These are phyloP conservation scores for Davidsoniella australis DNA, from an alignment of 2,329 filamentous ascomycete species.

Conservation along the genomic window DNA sequence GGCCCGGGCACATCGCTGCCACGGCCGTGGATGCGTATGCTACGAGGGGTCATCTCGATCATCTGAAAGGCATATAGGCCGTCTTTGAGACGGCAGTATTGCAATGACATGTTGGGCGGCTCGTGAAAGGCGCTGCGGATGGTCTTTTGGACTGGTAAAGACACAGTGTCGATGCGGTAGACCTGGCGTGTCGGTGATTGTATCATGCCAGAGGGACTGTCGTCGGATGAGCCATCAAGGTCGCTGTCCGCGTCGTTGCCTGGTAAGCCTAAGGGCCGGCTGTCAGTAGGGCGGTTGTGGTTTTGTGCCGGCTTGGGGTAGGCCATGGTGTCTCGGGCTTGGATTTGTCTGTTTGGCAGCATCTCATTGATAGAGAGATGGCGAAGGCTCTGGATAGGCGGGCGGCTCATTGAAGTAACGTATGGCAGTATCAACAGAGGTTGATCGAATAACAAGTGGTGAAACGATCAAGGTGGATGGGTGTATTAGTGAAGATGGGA, in stretches of 20 bases:
- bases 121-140: conserved; percentile 30
- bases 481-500: no score
- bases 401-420: not conserved
- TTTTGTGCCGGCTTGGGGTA: not conserved
- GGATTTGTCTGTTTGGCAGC: not conserved
- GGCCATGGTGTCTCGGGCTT: conserved; percentile 4
- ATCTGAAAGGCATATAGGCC: conserved; percentile 38
- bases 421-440: not conserved
- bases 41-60: conserved; percentile 35
- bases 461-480: no score
- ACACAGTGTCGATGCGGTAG: conserved; percentile 25
- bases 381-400: no score
- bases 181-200: conserved; percentile 24
- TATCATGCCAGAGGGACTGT: conserved; percentile 14
- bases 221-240: conserved; percentile 17
- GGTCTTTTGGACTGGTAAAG: conserved; percentile 21
- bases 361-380: conserved; percentile 1
- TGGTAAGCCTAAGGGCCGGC: conserved; percentile 14
- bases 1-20: conserved; percentile 25
- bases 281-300: not conserved
- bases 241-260: conserved; percentile 18
- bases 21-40: conserved; percentile 30
- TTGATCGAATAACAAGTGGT: not conserved
- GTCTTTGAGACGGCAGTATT: conserved; percentile 30
- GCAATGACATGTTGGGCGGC: conserved; percentile 31